A percentile compares a stretch with the other conserved stretches of the same genome.
phyloP scores from a whole-genome alignment of 2,329 filamentous ascomycete genomes.

The Chaetomiaceae sp. region DNA sequence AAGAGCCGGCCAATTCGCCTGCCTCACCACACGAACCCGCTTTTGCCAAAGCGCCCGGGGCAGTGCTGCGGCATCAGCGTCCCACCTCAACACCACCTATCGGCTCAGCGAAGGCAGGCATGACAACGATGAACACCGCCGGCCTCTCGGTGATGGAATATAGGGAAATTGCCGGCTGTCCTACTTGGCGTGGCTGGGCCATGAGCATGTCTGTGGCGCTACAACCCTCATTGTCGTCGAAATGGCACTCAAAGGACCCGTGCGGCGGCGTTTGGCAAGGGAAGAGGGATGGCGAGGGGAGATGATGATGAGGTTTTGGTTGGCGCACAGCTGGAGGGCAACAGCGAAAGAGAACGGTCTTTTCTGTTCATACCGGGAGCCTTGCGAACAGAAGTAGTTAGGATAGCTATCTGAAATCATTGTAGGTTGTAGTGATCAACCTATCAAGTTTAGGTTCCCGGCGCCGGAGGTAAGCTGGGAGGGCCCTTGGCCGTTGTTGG shows the following conservation, averaged over 20 bases:
- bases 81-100: constrained; percentile 2
- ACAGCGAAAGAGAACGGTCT: background rate
- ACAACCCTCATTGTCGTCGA: background rate
- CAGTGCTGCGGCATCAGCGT: background rate
- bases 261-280: background rate
- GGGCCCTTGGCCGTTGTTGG: constrained; percentile 21
- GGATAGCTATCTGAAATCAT: constrained; percentile 3
- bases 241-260: background rate
- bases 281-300: constrained; percentile 8
- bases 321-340: background rate
- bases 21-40: constrained; percentile 3
- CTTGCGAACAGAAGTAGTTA: constrained; percentile 13
- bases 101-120: background rate
- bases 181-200: background rate
- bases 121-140: background rate
- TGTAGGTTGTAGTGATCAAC: constrained; percentile 18
- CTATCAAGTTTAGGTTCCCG: constrained; percentile 25
- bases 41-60: constrained; percentile 8
- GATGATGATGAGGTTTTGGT: constrained; percentile 6
- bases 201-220: background rate
- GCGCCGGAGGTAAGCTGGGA: constrained; percentile 16
- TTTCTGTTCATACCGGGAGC: constrained; percentile 5
- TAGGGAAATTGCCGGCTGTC: background rate
- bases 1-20: constrained; percentile 5
- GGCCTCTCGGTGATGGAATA: background rate